A percentile compares a stretch with the other conserved stretches of the same genome.
Conservation (phyloP, 192 early-diverging fungal genomes). For the Coemansia sp. region DNA sequence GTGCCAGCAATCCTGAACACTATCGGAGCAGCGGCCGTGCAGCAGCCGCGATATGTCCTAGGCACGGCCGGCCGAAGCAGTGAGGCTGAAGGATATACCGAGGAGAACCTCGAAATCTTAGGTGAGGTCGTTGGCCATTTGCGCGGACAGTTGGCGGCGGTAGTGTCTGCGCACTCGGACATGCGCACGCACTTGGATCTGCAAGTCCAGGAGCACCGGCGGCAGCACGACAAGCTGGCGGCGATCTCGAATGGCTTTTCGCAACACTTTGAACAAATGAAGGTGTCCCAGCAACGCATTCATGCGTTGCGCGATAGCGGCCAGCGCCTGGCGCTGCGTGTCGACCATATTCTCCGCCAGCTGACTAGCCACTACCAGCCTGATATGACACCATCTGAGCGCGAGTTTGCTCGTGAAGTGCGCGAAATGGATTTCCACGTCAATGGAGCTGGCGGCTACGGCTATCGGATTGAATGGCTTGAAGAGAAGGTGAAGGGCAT, state of each 20-base stretch:
- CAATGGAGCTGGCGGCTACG: slow-evolving; percentile 32
- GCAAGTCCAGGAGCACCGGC: slow-evolving; percentile 52
- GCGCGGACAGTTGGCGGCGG: slow-evolving; percentile 50
- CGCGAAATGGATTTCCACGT: slow-evolving; percentile 27
- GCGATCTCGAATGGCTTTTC: slow-evolving; percentile 40
- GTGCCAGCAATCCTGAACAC: slow-evolving; percentile 11
- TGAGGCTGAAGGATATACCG: slow-evolving; percentile 28
- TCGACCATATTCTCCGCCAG: slow-evolving; percentile 64
- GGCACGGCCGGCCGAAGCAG: slow-evolving; percentile 20
- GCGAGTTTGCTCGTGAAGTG: slow-evolving; percentile 31
- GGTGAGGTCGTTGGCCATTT: slow-evolving; percentile 48
- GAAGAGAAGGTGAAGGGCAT: slow-evolving; percentile 37
- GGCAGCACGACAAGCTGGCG: slow-evolving; percentile 51
- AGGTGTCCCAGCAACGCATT: slow-evolving; percentile 45
- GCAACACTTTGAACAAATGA: slow-evolving; percentile 48
- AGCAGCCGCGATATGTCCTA: slow-evolving; percentile 48
- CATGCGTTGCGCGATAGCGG: slow-evolving; percentile 44
- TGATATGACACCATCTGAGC: slow-evolving; percentile 62
- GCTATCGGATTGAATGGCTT: slow-evolving; percentile 23
- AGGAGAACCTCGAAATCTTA: slow-evolving; percentile 39
- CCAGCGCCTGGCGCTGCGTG: slow-evolving; percentile 52
- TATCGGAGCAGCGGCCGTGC: slow-evolving; percentile 15
- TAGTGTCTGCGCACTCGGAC: slow-evolving; percentile 47
- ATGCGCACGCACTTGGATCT: slow-evolving; percentile 41
- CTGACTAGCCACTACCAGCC: slow-evolving; percentile 65